phyloP scores from a whole-genome alignment of 1,139 yeast species.

The Geotrichum reessii region DNA sequence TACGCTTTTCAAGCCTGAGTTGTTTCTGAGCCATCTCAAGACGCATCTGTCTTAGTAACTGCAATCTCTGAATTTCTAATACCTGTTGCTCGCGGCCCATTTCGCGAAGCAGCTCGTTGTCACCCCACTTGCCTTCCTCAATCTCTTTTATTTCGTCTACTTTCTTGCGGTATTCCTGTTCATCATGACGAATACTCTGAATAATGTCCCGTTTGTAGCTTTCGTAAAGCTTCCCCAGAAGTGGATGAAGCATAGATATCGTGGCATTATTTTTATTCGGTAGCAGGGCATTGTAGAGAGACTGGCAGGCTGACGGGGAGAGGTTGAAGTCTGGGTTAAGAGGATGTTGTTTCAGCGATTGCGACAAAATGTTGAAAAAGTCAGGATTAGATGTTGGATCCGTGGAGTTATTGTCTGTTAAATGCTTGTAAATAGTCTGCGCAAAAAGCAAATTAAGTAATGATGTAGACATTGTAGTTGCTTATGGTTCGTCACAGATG shows the following conservation, averaged over 20 bases:
- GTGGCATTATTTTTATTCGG: constrained; percentile 28
- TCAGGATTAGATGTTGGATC: constrained; percentile 17
- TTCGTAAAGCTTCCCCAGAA: constrained; percentile 30
- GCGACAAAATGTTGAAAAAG: constrained; percentile 25
- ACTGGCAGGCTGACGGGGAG: constrained; percentile 29
- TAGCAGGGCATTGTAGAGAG: constrained; percentile 27
- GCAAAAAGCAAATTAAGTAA: constrained; percentile 32
- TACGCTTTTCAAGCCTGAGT: constrained; percentile 5
- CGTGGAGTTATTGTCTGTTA: constrained; percentile 25
- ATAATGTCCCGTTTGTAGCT: constrained; percentile 30
- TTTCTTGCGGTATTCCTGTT: constrained; percentile 30
- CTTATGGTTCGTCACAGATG: background rate
- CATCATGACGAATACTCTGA: constrained; percentile 33
- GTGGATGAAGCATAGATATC: constrained; percentile 27
- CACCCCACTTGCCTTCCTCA: constrained; percentile 36
- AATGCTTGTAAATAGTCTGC: constrained; percentile 32
- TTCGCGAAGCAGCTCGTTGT: constrained; percentile 29
- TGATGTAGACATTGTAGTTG: constrained; percentile 29
- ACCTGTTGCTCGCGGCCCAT: constrained; percentile 15
- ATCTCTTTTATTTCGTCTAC: constrained; percentile 35
- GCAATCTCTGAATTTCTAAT: background rate
- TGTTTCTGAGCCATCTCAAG: constrained; percentile 15
- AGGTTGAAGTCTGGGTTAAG: constrained; percentile 28
- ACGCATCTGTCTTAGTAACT: constrained; percentile 2
- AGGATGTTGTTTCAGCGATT: constrained; percentile 29